Percentiles rank a stretch among this genome's conserved stretches.
Evolutionary conservation across 441 rosid genomes (phyloP).

Genomic region (Manihot esculenta): DNA sequence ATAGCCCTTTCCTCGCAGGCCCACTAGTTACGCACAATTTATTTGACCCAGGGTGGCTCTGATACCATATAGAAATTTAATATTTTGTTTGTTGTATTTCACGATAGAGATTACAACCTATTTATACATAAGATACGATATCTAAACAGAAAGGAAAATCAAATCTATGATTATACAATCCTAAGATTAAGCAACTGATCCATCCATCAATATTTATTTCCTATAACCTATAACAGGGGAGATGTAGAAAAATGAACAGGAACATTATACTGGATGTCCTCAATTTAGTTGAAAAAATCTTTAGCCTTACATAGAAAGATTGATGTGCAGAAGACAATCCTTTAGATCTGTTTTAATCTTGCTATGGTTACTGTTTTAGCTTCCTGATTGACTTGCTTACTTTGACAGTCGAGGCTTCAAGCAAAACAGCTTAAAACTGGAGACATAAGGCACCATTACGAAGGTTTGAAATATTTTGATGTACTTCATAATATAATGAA

Average conservation of each 20-base stretch:
- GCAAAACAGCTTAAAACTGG: conserved; percentile 70
- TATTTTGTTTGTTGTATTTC: too few species aligned
- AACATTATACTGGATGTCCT: not conserved
- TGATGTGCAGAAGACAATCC: not conserved
- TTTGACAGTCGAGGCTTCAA: conserved; percentile 78
- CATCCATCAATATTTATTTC: too few species aligned
- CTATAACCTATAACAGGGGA: too few species aligned
- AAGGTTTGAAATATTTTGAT: conserved; percentile 44
- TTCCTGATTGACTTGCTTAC: conserved; percentile 13
- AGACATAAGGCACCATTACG: conserved; percentile 74
- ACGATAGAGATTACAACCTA: too few species aligned
- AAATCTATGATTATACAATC: too few species aligned
- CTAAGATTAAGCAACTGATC: too few species aligned
- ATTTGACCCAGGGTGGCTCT: too few species aligned
- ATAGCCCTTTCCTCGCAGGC: too few species aligned
- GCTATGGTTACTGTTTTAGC: not conserved
- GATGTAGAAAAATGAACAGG: not conserved
- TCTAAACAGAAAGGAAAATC: too few species aligned
- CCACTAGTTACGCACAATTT: too few species aligned
- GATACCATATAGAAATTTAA: too few species aligned
- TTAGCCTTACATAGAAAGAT: not conserved
- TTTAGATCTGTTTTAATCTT: not conserved
- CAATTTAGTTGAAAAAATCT: not conserved
- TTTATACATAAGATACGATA: too few species aligned
- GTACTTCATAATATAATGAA: not conserved